phyloP scores from a whole-genome alignment of 169 alveolate genomes.

The Plasmodium gonderi region DNA sequence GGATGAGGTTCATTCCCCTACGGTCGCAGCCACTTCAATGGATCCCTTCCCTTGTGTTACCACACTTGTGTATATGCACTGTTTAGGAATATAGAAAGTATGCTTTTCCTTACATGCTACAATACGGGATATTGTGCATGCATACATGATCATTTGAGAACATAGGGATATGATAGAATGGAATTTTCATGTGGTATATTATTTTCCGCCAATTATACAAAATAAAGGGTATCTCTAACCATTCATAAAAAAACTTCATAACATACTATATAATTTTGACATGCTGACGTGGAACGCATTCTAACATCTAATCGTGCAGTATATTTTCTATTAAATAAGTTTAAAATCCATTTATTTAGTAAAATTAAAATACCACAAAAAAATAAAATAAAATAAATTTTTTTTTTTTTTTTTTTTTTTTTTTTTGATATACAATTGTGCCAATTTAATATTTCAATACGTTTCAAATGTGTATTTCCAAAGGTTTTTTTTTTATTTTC shows the following conservation, averaged over 20 bases:
- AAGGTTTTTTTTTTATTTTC: not conserved
- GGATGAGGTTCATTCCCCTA: too few species aligned
- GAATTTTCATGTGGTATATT: not conserved
- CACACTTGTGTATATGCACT: not conserved
- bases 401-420: not conserved
- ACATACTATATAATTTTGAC: not conserved
- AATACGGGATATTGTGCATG: too few species aligned
- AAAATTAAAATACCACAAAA: not conserved
- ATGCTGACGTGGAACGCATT: not conserved
- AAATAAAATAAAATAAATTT: not conserved
- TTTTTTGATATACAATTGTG: not conserved
- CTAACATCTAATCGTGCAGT: not conserved
- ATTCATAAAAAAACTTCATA: not conserved
- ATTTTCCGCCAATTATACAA: not conserved
- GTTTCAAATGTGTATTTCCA: conserved; percentile 4
- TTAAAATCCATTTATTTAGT: not conserved
- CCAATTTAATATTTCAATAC: not conserved
- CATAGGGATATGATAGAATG: not conserved
- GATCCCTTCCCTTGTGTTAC: too few species aligned
- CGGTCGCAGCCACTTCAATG: too few species aligned
- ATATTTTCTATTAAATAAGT: not conserved
- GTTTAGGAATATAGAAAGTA: not conserved
- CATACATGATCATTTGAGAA: not conserved
- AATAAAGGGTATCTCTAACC: not conserved
- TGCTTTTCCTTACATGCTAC: not conserved